Conservation (phyloP, 1,139 yeast species). For the Blastobotrys proliferans region DNA sequence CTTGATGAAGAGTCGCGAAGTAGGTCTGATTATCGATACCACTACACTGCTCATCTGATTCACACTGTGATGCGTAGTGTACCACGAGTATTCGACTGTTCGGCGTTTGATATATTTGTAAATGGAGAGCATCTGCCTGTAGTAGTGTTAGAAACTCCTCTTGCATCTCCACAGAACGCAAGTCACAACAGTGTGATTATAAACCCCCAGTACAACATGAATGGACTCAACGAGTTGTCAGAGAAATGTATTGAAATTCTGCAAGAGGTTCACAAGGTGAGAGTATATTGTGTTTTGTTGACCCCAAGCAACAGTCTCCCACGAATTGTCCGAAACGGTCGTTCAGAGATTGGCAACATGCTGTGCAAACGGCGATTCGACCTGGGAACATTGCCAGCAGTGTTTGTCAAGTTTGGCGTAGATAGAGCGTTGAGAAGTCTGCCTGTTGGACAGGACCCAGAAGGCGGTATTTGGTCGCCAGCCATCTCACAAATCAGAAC, state of each 20-base stretch:
- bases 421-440: constrained; percentile 62
- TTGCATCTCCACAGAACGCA: constrained; percentile 38
- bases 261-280: constrained; percentile 64
- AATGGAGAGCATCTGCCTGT: constrained; percentile 85
- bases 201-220: constrained; percentile 5
- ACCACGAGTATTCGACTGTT: constrained; percentile 79
- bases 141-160: constrained; percentile 80
- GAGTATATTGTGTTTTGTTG: constrained; percentile 77
- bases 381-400: constrained; percentile 71
- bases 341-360: constrained; percentile 90
- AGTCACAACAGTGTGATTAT: neutral
- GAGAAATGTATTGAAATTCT: constrained; percentile 69
- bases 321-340: constrained; percentile 75
- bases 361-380: constrained; percentile 77
- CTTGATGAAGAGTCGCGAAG: neutral
- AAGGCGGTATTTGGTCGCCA: constrained; percentile 84
- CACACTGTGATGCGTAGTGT: constrained; percentile 79
- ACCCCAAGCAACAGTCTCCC: constrained; percentile 83
- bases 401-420: constrained; percentile 76
- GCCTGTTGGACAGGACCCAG: constrained; percentile 73
- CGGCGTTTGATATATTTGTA: constrained; percentile 82
- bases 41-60: constrained; percentile 80
- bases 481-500: constrained; percentile 57
- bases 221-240: constrained; percentile 69
- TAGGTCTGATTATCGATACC: constrained; percentile 47